Percentiles rank a stretch among this genome's conserved stretches.
phyloP scores from a whole-genome alignment of 805 yeast genomes.

The Clavispora vitiphila region DNA sequence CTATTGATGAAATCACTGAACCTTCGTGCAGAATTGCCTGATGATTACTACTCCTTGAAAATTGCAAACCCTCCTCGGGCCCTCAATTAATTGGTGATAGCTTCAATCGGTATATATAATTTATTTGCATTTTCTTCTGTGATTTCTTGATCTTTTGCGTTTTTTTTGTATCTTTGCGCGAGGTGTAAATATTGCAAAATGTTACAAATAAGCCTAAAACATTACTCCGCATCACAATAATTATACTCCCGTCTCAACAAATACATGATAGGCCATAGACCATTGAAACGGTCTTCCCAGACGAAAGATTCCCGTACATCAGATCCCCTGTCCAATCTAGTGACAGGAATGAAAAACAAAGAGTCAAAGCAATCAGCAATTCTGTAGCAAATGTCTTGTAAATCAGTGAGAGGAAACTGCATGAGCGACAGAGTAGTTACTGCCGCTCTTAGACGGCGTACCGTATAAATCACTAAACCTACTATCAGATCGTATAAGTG shows the following conservation, averaged over 20 bases:
- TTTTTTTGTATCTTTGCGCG: too few relatives aligned
- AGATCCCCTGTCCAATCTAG: slow-evolving; percentile 1
- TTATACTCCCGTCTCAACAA: slow-evolving; percentile 14
- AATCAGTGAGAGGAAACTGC: slow-evolving; percentile 23
- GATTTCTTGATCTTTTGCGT: too few relatives aligned
- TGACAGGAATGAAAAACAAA: slow-evolving; percentile 22
- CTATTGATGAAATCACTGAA: too few relatives aligned
- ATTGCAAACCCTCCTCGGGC: too few relatives aligned
- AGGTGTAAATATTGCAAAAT: too few relatives aligned
- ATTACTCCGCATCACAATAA: too few relatives aligned
- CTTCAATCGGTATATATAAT: too few relatives aligned
- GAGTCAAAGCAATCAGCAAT: slow-evolving; percentile 20
- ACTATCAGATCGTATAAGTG: slow-evolving; percentile 7
- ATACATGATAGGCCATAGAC: slow-evolving; percentile 25
- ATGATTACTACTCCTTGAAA: too few relatives aligned
- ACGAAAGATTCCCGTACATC: slow-evolving; percentile 10
- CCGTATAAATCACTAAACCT: slow-evolving; percentile 6
- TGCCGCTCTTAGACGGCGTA: slow-evolving; percentile 3
- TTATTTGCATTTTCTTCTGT: too few relatives aligned
- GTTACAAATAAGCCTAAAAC: too few relatives aligned
- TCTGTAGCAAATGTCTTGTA: slow-evolving; percentile 19
- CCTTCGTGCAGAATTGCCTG: too few relatives aligned
- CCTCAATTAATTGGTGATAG: too few relatives aligned
- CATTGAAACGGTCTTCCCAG: slow-evolving; percentile 21
- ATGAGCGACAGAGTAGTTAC: slow-evolving; percentile 7